Conservation (phyloP, 768 basidiomycete species). For the Antrodiella citrinella region DNA sequence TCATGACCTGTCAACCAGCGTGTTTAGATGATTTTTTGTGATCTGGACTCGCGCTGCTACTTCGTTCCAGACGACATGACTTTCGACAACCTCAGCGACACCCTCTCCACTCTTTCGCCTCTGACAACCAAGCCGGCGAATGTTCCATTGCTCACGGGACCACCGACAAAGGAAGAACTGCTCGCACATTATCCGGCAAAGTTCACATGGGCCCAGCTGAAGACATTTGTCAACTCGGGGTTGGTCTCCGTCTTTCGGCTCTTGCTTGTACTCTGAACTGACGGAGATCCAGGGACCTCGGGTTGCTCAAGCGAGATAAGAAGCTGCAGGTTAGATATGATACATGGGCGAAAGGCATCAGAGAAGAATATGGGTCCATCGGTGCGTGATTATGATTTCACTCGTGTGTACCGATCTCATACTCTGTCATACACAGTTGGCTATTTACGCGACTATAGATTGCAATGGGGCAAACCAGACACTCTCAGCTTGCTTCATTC, state of each 20-base stretch:
- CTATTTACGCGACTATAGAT: slow-evolving; percentile 58
- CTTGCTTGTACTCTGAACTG: not conserved
- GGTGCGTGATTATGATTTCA: slow-evolving; percentile 34
- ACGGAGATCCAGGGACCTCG: slow-evolving; percentile 52
- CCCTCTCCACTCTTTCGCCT: not conserved
- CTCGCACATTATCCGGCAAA: slow-evolving; percentile 61
- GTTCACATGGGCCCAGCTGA: slow-evolving; percentile 71
- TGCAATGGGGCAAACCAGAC: slow-evolving; percentile 74
- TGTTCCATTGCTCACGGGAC: slow-evolving; percentile 33
- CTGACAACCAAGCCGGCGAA: slow-evolving; percentile 1
- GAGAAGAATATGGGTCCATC: slow-evolving; percentile 52
- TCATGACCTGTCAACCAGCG: not conserved
- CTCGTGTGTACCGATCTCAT: not conserved
- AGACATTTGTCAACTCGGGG: slow-evolving; percentile 76
- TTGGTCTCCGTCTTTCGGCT: slow-evolving; percentile 20
- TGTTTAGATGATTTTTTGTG: slow-evolving; percentile 9
- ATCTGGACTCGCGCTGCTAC: slow-evolving; percentile 11
- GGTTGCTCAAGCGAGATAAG: slow-evolving; percentile 67
- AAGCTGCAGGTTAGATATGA: slow-evolving; percentile 62
- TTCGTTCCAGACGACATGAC: slow-evolving; percentile 11
- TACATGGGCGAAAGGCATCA: slow-evolving; percentile 47
- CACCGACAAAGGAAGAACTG: slow-evolving; percentile 62
- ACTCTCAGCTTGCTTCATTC: slow-evolving; percentile 53
- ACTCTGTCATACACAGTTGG: slow-evolving; percentile 45
- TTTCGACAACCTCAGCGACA: slow-evolving; percentile 1